Base-by-base conservation (phyloP, 1,284 basidiomycete species). In the Mycena sp. region DNA sequence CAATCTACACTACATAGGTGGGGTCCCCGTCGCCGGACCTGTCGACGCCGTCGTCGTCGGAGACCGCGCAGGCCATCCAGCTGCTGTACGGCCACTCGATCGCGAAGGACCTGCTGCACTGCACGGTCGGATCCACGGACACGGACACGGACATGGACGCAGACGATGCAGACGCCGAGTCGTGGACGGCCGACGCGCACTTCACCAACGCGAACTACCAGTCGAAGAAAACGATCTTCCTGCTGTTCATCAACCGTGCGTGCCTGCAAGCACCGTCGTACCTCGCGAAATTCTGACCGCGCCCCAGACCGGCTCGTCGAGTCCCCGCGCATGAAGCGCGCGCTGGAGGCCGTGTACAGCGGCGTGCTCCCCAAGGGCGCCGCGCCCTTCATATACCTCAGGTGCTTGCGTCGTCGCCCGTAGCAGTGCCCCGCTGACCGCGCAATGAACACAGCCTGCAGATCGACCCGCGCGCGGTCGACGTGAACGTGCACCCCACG, bases 401-500 rank as follows among this genome's bases (percentile, higher is more conserved):
- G 93, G 94, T 93, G 38, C 63, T 30, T 76, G 62, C 35, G 19
- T 37, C 9, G 37, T n/a, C n/a, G n/a, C n/a, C n/a, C n/a, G n/a
- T n/a, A n/a, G n/a, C n/a, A n/a, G n/a, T n/a, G n/a, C n/a, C n/a
- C n/a, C n/a, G n/a, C n/a, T n/a, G n/a, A n/a, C n/a, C n/a, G n/a
- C n/a, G n/a, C n/a, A n/a, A n/a, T n/a, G n/a, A n/a, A n/a, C n/a
- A n/a, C 46, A 95, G 94, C 67, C 78, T 99, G 37, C 82, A 90
- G 32, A 91, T 99, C 67, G 89, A 95, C 61, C 95, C 96, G 0
- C 85, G 88, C 35, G 90, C 92, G 29, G 91, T 99, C 11, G 98
- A 99, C 72, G 96, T 99, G 61, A 99, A 99, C 71, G 96, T 99
- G 0, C 97, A 99, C 75, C 98, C 98, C 0, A 99, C 98, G 1